phyloP scores from a whole-genome alignment of 2,329 filamentous ascomycete species.

The Talaromyces sp. region DNA sequence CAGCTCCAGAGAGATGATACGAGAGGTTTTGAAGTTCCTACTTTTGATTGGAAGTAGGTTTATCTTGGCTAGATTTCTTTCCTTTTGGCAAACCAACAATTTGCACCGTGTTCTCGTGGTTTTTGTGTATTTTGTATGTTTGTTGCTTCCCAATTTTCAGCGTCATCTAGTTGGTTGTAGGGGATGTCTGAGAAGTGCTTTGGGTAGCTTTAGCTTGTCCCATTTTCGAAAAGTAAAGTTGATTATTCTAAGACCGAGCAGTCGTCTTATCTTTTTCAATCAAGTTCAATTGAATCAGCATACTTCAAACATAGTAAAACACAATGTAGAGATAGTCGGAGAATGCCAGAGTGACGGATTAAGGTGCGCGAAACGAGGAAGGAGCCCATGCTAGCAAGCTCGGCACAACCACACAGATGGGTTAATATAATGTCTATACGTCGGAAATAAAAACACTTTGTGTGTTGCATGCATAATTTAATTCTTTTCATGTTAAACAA shows the following conservation, averaged over 20 bases:
- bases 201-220: neutral
- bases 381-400: neutral
- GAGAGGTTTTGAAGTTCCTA: conserved; percentile 23
- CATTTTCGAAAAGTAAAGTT: neutral
- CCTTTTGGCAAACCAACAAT: neutral
- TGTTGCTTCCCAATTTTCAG: neutral
- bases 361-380: neutral
- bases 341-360: neutral
- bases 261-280: neutral
- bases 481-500: conserved; percentile 5
- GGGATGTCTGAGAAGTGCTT: neutral
- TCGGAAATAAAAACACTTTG: neutral
- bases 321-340: neutral
- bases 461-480: conserved; percentile 7
- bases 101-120: neutral
- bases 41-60: conserved; percentile 15
- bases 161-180: neutral
- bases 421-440: neutral
- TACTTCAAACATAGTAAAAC: neutral
- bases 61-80: neutral
- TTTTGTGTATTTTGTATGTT: neutral
- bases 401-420: neutral
- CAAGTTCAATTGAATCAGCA: neutral
- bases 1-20: conserved; percentile 19
- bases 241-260: neutral